Evolutionary conservation across 495 filamentous ascomycete genomes (phyloP).

Genomic region (Aspergillus haitiensis): DNA sequence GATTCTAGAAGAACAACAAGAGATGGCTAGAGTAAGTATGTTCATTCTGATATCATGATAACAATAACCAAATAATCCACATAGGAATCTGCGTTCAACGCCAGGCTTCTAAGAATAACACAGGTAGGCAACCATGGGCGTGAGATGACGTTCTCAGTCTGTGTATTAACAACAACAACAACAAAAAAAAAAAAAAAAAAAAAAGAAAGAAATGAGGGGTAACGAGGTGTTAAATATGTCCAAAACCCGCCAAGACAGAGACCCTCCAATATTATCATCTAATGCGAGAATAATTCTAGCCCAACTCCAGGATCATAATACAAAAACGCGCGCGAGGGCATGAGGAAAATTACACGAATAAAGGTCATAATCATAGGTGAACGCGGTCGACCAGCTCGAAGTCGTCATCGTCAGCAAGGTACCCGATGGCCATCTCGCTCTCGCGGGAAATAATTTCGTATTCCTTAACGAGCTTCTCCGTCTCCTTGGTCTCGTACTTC

Average conservation of each 20-base stretch:
- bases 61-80: slow-evolving; percentile 8
- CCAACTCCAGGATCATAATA: slow-evolving; percentile 21
- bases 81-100: slow-evolving; percentile 7
- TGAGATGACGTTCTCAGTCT: slow-evolving; percentile 5
- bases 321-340: slow-evolving; percentile 8
- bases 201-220: neutral
- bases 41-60: slow-evolving; percentile 20
- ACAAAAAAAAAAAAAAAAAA: neutral
- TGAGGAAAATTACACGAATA: neutral
- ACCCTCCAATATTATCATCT: slow-evolving; percentile 14
- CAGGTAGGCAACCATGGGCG: slow-evolving; percentile 8
- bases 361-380: slow-evolving; percentile 19
- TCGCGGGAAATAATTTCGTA: slow-evolving; percentile 56
- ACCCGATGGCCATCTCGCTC: slow-evolving; percentile 37
- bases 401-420: slow-evolving; percentile 43
- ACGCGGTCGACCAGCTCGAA: slow-evolving; percentile 42
- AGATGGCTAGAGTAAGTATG: slow-evolving; percentile 11
- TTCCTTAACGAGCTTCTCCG: slow-evolving; percentile 58
- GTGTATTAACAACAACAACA: no score
- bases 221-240: neutral
- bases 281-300: slow-evolving; percentile 15
- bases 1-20: neutral
- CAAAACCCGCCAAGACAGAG: neutral
- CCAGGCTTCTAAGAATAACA: slow-evolving; percentile 5
- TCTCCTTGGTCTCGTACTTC: slow-evolving; percentile 56